Evolutionary conservation across 805 yeast genomes (phyloP), one percentile per base, ranked within the genome.

Genomic region (Monosporozyma siamensis): DNA sequence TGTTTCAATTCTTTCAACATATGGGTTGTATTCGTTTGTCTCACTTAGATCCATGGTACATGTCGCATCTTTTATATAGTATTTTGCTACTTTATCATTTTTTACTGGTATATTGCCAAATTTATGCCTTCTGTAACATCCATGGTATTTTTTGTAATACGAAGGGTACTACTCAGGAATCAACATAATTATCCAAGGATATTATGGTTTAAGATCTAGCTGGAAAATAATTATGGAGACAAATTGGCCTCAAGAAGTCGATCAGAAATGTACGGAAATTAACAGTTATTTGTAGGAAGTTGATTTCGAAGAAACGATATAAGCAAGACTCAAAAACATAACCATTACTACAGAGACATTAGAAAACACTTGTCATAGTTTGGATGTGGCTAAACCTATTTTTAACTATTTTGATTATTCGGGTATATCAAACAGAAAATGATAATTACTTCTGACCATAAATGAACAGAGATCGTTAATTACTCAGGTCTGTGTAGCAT

Each of bases 111-210:
- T 95, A 2, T 69, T 90, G 44, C 97, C n/a, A 90, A 65, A 88
- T 92, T 45, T 90, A 88, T 67, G 97, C 98, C 1, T 88, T 90
- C 65, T 90, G 98, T 68, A 90, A 90, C 62, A 90, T 97, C 2
- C 97, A 90, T 65, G 98, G 92, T 69, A 43, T 44, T 17, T 84
- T 96, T 0, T 90, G 98, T 98, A 98, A 98, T 65, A 90, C 98
- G 2, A 90, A 90, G 61, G 98, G 98, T 51, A 96, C 89, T 47
- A 83, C 81, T 49, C 76, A 75, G 46, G 82, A 78, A 37, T 74
- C 77, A 15, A 76, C 77, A 49, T 82, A 76, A 47, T 68, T 81
- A 29, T 89, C 95, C 38, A 80, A 84, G 37, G 95, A 94, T 39
- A 83, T 84, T 24, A 82, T 85, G 48, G 80, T 77, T 39, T 80